Percentiles rank a stretch among this genome's conserved stretches.
These are phyloP conservation scores for Coleophoma crateriformis DNA, from an alignment of 2,329 filamentous ascomycete species.

Conservation along the genomic window DNA sequence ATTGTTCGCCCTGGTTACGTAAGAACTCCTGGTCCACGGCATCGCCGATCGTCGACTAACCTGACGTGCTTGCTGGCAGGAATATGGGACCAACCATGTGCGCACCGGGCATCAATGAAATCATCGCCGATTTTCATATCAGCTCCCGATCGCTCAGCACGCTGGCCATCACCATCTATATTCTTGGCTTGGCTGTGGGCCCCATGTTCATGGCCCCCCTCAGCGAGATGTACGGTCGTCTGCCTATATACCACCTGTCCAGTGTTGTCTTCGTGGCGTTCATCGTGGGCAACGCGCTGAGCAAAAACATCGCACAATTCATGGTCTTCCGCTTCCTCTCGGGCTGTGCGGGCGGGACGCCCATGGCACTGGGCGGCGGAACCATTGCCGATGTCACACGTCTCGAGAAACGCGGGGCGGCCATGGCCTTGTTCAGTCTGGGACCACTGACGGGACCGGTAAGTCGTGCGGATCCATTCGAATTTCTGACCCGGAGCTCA, in stretches of 20 bases:
- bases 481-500: constrained; percentile 42
- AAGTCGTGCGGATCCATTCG: constrained; percentile 41
- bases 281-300: constrained; percentile 36
- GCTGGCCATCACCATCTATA: constrained; percentile 52
- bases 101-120: constrained; percentile 39
- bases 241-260: constrained; percentile 41
- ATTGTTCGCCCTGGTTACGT: constrained; percentile 10
- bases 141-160: constrained; percentile 39
- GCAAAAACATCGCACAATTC: constrained; percentile 38
- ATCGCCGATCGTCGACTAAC: neutral
- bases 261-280: constrained; percentile 43
- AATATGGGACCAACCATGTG: constrained; percentile 43
- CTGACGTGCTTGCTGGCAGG: constrained; percentile 4
- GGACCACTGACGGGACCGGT: constrained; percentile 35
- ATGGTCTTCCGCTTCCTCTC: constrained; percentile 55
- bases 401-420: constrained; percentile 48
- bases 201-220: constrained; percentile 54
- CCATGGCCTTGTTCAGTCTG: constrained; percentile 43
- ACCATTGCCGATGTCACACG: constrained; percentile 60
- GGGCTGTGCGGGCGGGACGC: constrained; percentile 56
- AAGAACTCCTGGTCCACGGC: constrained; percentile 4
- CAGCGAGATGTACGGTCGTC: constrained; percentile 53
- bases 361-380: constrained; percentile 55
- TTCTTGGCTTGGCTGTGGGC: constrained; percentile 58
- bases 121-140: constrained; percentile 39